These are phyloP conservation scores for Saccharomyces hybrid DNA, from an alignment of 1,139 yeast species.

Conservation along the genomic window DNA sequence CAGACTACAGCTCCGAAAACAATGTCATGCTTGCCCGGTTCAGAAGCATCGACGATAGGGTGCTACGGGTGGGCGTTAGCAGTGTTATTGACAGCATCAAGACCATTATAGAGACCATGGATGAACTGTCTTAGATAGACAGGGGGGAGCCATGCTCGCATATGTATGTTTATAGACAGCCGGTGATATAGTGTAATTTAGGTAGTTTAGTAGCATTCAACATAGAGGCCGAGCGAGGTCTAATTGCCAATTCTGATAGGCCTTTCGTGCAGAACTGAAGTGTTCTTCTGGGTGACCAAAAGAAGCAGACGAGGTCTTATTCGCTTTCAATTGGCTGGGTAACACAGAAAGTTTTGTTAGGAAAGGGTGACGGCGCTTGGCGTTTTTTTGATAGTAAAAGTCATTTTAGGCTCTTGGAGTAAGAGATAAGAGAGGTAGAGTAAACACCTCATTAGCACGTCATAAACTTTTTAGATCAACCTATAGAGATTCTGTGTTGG, in stretches of 20 bases:
- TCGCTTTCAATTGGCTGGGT: not conserved
- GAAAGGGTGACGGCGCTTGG: constrained; percentile 1
- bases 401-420: not conserved
- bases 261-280: not conserved
- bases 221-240: not conserved
- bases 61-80: constrained; percentile 62
- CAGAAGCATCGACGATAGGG: constrained; percentile 53
- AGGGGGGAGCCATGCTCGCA: not conserved
- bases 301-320: not conserved
- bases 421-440: not conserved
- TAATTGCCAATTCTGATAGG: not conserved
- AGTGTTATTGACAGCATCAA: constrained; percentile 59
- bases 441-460: not conserved
- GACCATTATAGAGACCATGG: constrained; percentile 63
- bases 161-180: not conserved
- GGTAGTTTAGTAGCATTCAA: not conserved
- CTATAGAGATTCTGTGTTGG: not conserved
- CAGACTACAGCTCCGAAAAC: constrained; percentile 35
- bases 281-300: not conserved
- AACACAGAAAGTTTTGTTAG: not conserved
- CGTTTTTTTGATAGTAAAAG: not conserved
- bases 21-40: constrained; percentile 38
- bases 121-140: constrained; percentile 40
- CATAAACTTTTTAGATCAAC: not conserved
- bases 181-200: not conserved